Evolutionary conservation across 441 rosid species (phyloP), one percentile per base, ranked within the genome.

Genomic region (Brassica hybrid): DNA sequence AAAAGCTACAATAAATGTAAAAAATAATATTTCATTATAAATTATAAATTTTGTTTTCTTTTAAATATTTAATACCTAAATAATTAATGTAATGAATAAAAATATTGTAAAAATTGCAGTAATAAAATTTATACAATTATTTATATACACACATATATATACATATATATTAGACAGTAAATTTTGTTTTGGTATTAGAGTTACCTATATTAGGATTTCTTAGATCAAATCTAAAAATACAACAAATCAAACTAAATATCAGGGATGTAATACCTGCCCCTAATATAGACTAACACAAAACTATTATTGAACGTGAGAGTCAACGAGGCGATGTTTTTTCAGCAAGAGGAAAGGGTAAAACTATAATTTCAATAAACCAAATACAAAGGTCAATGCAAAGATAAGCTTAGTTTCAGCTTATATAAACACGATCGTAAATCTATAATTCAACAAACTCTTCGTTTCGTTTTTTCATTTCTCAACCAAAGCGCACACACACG

Each of bases 301-400:
- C 57, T 57, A 64, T 64, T 43, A 79, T 74, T 79, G 72, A 74
- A 64, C 75, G 72, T 64, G 67, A 64, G 34, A 59, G 79, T 79
- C 82, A 79, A 74, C 82, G 72, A 69, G 69, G 32, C 4, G 75
- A 67, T 79, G 75, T 56, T 79, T 73, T 21, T 74, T 74, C 71
- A 74, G 71, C 75, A 63, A 57, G 54, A 64, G 63, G 57, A 74
- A 79, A 79, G 76, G 82, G 79, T 69, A 74, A 79, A 74, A 74
- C 58, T 19, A 69, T 27, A n/a, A 79, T 74, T 79, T 74, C 68
- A 74, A 2, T 14, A 57, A 14, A 30, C 60, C 50, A 23, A 2
- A 67, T 17, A 56, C 67, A 52, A 54, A 79, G 75, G 82, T 79
- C 82, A 79, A 79, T 79, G 82, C 75, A n/a, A n/a, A 67, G 69